Evolutionary conservation across 1,139 yeast genomes (phyloP), one percentile per base, ranked within the genome.

Genomic region (Taiozyma sp.): DNA sequence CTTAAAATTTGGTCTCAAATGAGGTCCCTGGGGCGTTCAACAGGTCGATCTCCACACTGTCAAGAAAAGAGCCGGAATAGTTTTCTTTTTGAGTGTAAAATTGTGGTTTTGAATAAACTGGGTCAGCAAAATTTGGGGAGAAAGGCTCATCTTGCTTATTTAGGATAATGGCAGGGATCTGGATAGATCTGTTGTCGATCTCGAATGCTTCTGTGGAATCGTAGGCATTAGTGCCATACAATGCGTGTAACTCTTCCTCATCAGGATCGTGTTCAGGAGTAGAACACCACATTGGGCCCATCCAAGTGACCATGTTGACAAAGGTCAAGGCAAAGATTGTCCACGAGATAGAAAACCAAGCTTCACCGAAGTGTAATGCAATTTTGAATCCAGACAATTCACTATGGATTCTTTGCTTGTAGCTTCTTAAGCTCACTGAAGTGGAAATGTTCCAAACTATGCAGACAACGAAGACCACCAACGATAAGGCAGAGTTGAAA

Each of bases 381-480:
- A 81, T 68, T 0, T 85, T 85, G 61, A 70, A 81, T 14, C 63
- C 64, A 0, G 74, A 73, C 44, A 81, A 63, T 34, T 69, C 72
- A 0, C 35, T 21, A 2, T 47, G 32, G 2, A 80, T 67, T 30
- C 70, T 73, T 0, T 24, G 19, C 50, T 62, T 62, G 24, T 75
- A 62, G 0, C 40, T 44, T 14, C 29, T 22, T n/a, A 52, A 56
- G 26, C 73, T 48, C 11, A 60, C 51, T 0, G 75, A 67, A 19
- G 70, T 61, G 2, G 68, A 44, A 1, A 68, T 58, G 3, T 68
- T 58, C 0, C 72, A 70, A 3, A 70, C 59, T 1, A 65, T 52
- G n/a, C 70, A 54, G 22, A 71, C 56, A 0, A 71, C 14, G 26
- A 69, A 70, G 7, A 74, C 64, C 0, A 69, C 63, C 11, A 75